These are phyloP conservation scores for Lecanicillium sp. DNA, from an alignment of 2,329 filamentous ascomycete species.

Conservation along the genomic window DNA sequence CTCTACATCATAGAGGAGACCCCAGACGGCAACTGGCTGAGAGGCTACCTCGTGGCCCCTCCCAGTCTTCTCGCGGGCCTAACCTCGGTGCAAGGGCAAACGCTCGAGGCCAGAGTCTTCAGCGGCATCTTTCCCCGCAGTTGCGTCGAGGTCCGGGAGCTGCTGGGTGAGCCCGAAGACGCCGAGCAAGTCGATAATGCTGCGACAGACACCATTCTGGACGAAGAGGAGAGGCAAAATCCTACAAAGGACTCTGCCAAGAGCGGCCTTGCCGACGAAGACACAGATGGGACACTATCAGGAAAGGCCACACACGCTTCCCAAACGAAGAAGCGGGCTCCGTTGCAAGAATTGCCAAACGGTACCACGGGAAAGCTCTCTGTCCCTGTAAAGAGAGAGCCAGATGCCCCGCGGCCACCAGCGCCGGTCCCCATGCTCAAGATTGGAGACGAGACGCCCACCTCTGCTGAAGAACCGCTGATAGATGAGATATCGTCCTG, in stretches of 20 bases:
- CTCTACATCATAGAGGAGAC: slow-evolving; percentile 98
- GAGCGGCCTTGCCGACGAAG: slow-evolving; percentile 35
- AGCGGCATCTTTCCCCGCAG: slow-evolving; percentile 95
- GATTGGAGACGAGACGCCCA: slow-evolving; percentile 93
- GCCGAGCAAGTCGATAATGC: slow-evolving; percentile 21
- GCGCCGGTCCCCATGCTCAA: slow-evolving; percentile 96
- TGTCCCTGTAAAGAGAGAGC: slow-evolving; percentile 49
- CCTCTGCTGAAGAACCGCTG: slow-evolving; percentile 78
- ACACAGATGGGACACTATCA: no score
- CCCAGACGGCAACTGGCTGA: slow-evolving; percentile 83
- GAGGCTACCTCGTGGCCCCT: slow-evolving; percentile 90
- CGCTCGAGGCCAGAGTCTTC: slow-evolving; percentile 90
- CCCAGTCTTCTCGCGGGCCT: slow-evolving; percentile 87
- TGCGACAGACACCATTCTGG: slow-evolving; percentile 16
- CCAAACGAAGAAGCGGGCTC: slow-evolving; percentile 20
- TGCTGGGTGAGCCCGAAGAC: slow-evolving; percentile 68
- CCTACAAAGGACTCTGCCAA: slow-evolving; percentile 44
- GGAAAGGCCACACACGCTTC: slow-evolving; percentile 16
- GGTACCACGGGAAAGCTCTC: slow-evolving; percentile 36
- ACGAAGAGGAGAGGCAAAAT: slow-evolving; percentile 18
- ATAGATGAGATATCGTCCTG: slow-evolving; percentile 98
- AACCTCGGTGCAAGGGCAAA: slow-evolving; percentile 85
- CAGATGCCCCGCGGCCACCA: slow-evolving; percentile 65
- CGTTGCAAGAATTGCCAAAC: slow-evolving; percentile 30
- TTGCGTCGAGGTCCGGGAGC: slow-evolving; percentile 91